Evolutionary conservation across 176 grass and related monocot species (phyloP), one percentile per base, ranked within the genome.

Genomic region (Paspalum notatum): DNA sequence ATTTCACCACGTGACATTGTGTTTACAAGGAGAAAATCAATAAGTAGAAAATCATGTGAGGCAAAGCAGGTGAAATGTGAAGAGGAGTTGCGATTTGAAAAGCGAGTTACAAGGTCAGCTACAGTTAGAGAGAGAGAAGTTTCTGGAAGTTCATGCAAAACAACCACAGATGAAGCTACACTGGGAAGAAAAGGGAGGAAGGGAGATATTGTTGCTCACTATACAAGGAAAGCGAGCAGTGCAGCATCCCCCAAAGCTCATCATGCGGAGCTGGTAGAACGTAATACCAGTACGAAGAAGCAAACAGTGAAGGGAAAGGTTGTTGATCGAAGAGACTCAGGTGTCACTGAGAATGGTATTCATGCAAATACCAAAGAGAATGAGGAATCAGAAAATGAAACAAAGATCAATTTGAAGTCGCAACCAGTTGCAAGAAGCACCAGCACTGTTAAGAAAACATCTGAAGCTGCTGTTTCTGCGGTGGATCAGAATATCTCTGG

Each of bases 81-180:
- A 78, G 76, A 88, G 50, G 81, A 88, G 43, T 79, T 54, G 53
- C 75, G 20, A 74, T 41, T 85, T 82, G 81, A 97, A 72, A 97
- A 77, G 74, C 88, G 94, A 87, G 82, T 97, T 64, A 97, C 94
- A 63, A 97, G 94, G 53, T 93, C 91, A 76, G 69, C 86, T 87
- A 66, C 89, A 59, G 80, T 87, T 74, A 89, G 77, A 68, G 77
- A 86, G 63, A 91, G 75, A 73, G 73, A 85, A 64, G 72, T 77
- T 89, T 69, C 75, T 77, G 78, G 59, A 71, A 62, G 53, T 51
- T 79, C 55, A 65, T 46, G 46, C 13, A 66, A 47, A 86, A 73
- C 44, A 83, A 79, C 21, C 51, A 58, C 71, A 67, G 58, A 80
- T 6, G 65, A 39, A 37, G 68, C 56, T 42, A 57, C 43, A 42